phyloP scores from a whole-genome alignment of 805 yeast genomes.

The Sungouiella thailandica region DNA sequence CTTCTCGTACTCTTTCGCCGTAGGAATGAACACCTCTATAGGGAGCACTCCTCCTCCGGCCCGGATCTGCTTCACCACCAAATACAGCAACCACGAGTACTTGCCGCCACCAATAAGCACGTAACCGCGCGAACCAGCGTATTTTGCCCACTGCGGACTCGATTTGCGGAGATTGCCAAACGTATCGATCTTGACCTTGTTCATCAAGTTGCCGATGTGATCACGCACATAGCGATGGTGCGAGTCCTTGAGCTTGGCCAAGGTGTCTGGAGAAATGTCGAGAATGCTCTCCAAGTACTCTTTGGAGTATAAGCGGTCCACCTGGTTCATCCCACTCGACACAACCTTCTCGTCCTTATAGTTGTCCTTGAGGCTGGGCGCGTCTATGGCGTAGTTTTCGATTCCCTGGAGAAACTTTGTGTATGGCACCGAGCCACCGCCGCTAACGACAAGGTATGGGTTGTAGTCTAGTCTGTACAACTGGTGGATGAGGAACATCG shows the following conservation, averaged over 20 bases:
- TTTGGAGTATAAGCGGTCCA: constrained; percentile 40
- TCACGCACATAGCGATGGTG: constrained; percentile 33
- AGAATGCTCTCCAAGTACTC: constrained; percentile 42
- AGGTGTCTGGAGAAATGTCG: constrained; percentile 31
- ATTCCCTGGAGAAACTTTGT: constrained; percentile 26
- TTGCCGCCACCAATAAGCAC: constrained; percentile 52
- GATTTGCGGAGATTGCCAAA: constrained; percentile 28
- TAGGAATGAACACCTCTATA: constrained; percentile 46
- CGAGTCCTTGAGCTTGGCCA: constrained; percentile 29
- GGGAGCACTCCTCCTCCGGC: constrained; percentile 43
- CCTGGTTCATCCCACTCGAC: constrained; percentile 38
- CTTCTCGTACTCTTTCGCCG: constrained; percentile 39
- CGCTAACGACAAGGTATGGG: too few relatives aligned
- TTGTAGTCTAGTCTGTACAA: neutral
- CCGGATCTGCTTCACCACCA: constrained; percentile 45
- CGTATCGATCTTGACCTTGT: constrained; percentile 25
- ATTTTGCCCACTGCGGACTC: constrained; percentile 37
- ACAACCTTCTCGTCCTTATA: constrained; percentile 40
- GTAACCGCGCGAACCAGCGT: constrained; percentile 31
- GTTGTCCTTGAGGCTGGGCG: constrained; percentile 36
- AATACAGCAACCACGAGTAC: constrained; percentile 46
- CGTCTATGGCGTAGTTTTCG: constrained; percentile 30
- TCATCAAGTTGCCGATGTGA: constrained; percentile 24
- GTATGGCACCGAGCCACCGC: constrained; percentile 1
- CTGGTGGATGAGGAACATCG: neutral